phyloP scores from a whole-genome alignment of 768 basidiomycete species.

The Podaxis pistillaris region DNA sequence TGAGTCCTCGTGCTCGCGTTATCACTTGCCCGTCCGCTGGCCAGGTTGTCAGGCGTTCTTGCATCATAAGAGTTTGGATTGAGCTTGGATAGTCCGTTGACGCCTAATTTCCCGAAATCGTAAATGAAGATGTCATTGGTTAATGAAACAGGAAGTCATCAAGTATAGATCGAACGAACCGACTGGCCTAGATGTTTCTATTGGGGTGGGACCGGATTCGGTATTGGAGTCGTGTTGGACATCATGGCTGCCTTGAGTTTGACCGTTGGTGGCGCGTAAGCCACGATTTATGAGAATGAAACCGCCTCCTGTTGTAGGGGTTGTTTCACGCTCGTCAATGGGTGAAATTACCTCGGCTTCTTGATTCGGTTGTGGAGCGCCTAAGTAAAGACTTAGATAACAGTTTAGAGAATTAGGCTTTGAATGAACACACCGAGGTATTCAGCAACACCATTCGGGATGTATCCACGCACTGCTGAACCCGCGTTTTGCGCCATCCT shows the following conservation, averaged over 20 bases:
- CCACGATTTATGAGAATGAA: conserved; percentile 14
- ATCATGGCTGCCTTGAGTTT: background rate
- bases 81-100: background rate
- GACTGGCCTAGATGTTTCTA: background rate
- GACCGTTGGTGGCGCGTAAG: background rate
- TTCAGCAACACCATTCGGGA: conserved; percentile 4
- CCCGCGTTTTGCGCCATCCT: conserved; percentile 9
- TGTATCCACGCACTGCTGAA: conserved; percentile 4
- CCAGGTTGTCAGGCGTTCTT: background rate
- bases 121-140: background rate
- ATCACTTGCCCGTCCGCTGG: background rate
- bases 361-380: background rate
- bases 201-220: background rate
- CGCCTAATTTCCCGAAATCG: background rate
- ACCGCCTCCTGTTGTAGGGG: background rate
- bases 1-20: conserved; percentile 6
- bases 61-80: background rate
- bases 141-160: background rate
- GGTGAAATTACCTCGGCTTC: conserved; percentile 1
- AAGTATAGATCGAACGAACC: background rate
- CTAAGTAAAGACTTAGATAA: background rate
- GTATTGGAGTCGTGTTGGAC: background rate
- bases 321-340: conserved; percentile 12
- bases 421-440: background rate
- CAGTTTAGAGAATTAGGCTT: background rate